Conservation (phyloP, 371 early-diverging fungal species). For the Mortierella sp. region DNA sequence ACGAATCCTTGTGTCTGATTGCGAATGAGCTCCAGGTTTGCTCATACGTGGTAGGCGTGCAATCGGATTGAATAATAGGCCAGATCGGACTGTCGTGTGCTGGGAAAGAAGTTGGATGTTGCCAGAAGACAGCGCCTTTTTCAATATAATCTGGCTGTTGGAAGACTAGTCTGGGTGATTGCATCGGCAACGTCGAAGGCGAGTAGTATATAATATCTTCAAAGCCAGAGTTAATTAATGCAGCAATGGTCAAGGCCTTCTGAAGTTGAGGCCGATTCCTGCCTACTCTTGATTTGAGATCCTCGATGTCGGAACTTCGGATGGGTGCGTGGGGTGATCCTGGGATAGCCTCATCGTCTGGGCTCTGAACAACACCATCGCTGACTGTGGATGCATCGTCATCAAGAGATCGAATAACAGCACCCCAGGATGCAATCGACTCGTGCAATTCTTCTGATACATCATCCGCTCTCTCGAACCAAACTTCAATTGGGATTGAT, state of each 20-base stretch:
- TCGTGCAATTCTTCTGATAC: constrained; percentile 43
- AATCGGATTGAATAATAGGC: constrained; percentile 42
- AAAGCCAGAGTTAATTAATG: constrained; percentile 55
- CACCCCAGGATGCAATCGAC: constrained; percentile 26
- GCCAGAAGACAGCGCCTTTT: constrained; percentile 50
- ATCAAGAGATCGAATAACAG: constrained; percentile 29
- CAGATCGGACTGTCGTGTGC: constrained; percentile 46
- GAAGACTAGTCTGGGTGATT: constrained; percentile 35
- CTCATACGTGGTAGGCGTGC: constrained; percentile 26
- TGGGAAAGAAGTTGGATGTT: constrained; percentile 42
- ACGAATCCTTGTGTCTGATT: constrained; percentile 45
- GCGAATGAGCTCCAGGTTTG: constrained; percentile 53
- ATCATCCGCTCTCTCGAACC: constrained; percentile 43
- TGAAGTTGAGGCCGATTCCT: constrained; percentile 24
- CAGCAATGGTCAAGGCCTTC: constrained; percentile 46
- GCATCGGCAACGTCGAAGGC: constrained; percentile 48
- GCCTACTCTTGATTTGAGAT: constrained; percentile 17
- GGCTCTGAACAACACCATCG: constrained; percentile 13
- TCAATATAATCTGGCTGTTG: constrained; percentile 29
- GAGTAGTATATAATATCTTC: constrained; percentile 50
- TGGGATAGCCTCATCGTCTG: constrained; percentile 4
- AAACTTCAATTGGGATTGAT: constrained; percentile 51
- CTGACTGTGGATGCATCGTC: constrained; percentile 25
- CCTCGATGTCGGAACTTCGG: constrained; percentile 25
- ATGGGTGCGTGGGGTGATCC: constrained; percentile 20